Evolutionary conservation across 768 basidiomycete species (phyloP).

Genomic region (Coprinopsis strossmayeri): DNA sequence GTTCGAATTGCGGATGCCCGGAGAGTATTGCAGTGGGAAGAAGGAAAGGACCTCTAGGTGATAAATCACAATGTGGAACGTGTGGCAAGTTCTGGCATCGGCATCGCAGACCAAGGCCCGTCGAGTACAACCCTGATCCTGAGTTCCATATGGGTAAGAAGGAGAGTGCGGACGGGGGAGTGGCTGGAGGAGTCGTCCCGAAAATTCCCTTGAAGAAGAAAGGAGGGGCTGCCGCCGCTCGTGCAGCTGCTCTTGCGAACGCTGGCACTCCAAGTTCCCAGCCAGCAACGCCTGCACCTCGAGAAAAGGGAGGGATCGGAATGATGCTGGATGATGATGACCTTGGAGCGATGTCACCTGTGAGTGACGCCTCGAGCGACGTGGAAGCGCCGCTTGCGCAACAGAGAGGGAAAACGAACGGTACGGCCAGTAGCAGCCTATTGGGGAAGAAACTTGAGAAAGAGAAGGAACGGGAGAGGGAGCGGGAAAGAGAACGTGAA

Average conservation of each 20-base stretch:
- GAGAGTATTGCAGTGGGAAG: conserved; percentile 80
- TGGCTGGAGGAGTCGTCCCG: conserved; percentile 27
- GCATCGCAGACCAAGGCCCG: conserved; percentile 73
- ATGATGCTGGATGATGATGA: conserved; percentile 39
- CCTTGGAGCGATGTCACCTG: conserved; percentile 54
- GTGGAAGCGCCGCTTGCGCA: conserved; percentile 73
- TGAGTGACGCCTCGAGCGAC: conserved; percentile 66
- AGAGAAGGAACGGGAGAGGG: conserved; percentile 9
- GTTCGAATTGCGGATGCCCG: conserved; percentile 91
- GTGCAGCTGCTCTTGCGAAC: conserved; percentile 43
- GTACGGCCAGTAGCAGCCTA: conserved; percentile 28
- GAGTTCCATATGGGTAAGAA: conserved; percentile 58
- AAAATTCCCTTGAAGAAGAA: conserved; percentile 44
- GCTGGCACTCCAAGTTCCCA: conserved; percentile 31
- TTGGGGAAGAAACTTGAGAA: conserved; percentile 8
- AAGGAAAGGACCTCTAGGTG: conserved; percentile 84
- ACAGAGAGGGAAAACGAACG: conserved; percentile 50
- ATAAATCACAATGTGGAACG: conserved; percentile 86
- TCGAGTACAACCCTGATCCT: conserved; percentile 71
- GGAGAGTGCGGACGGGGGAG: conserved; percentile 29
- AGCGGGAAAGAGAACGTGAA: conserved; percentile 6
- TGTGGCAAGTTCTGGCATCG: conserved; percentile 93
- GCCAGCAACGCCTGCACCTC: conserved; percentile 30
- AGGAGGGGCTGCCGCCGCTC: conserved; percentile 45
- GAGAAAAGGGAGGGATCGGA: conserved; percentile 35